Evolutionary conservation across 2,329 filamentous ascomycete species (phyloP).

Genomic region (Claviceps sp.): DNA sequence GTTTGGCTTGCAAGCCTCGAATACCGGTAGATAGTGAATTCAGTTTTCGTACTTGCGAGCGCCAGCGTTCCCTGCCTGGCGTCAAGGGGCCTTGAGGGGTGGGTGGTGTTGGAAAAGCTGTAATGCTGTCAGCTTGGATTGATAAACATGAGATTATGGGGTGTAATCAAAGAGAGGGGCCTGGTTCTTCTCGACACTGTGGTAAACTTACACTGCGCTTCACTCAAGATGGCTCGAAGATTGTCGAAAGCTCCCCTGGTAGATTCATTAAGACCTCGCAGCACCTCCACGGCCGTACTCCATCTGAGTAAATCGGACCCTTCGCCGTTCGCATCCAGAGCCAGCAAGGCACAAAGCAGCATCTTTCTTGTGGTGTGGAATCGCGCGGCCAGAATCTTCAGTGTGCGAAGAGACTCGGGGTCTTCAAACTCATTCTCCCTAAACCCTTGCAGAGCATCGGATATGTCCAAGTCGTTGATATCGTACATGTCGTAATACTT

Average conservation of each 20-base stretch:
- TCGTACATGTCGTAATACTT: slow-evolving; percentile 89
- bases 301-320: slow-evolving; percentile 65
- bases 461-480: slow-evolving; percentile 58
- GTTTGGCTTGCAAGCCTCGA: slow-evolving; percentile 81
- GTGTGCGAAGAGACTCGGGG: slow-evolving; percentile 58
- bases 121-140: neutral
- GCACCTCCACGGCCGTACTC: slow-evolving; percentile 63
- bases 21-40: slow-evolving; percentile 83
- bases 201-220: slow-evolving; percentile 58
- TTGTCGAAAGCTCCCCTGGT: slow-evolving; percentile 51
- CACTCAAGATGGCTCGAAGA: slow-evolving; percentile 55
- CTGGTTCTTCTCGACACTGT: neutral
- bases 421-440: slow-evolving; percentile 61
- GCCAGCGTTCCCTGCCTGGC: slow-evolving; percentile 69
- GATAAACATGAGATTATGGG: neutral
- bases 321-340: slow-evolving; percentile 70
- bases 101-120: slow-evolving; percentile 39
- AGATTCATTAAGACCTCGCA: slow-evolving; percentile 49
- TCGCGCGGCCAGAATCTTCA: slow-evolving; percentile 71
- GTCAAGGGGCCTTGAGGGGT: slow-evolving; percentile 49
- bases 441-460: slow-evolving; percentile 53
- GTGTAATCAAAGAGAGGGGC: neutral
- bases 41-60: slow-evolving; percentile 76
- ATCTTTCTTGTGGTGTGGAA: slow-evolving; percentile 72
- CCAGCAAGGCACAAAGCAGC: slow-evolving; percentile 76